phyloP scores from a whole-genome alignment of 208 protist genomes.

The Trypanosoma boissoni region DNA sequence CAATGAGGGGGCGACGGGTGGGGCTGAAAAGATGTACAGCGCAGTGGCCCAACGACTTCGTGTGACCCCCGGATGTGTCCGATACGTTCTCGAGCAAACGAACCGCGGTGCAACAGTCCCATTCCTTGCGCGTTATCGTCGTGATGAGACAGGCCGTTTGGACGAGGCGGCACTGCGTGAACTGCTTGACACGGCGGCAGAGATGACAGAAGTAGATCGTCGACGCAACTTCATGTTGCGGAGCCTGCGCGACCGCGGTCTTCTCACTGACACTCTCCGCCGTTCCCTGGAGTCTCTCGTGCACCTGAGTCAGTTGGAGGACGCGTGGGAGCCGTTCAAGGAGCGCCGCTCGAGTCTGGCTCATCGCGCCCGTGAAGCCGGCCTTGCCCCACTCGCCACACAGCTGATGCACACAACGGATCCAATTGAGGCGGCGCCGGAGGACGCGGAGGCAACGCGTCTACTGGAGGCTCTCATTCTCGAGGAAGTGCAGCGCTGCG shows the following conservation, averaged over 20 bases:
- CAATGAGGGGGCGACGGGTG: not conserved
- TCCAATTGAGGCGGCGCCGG: constrained; percentile 29
- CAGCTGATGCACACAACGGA: constrained; percentile 36
- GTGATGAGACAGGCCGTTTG: constrained; percentile 71
- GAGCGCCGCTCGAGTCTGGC: constrained; percentile 71
- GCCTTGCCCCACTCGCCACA: constrained; percentile 50
- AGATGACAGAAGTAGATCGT: constrained; percentile 68
- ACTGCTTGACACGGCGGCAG: constrained; percentile 63
- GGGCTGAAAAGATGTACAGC: constrained; percentile 23
- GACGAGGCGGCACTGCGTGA: constrained; percentile 54
- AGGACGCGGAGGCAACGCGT: constrained; percentile 44
- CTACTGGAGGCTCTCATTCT: constrained; percentile 59
- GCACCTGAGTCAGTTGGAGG: constrained; percentile 77
- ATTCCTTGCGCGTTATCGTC: constrained; percentile 86
- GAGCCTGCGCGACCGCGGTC: constrained; percentile 56
- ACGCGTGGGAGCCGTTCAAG: constrained; percentile 85
- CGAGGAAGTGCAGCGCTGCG: constrained; percentile 66
- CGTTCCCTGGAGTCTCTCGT: constrained; percentile 41
- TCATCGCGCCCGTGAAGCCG: constrained; percentile 63
- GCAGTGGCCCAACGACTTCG: constrained; percentile 41
- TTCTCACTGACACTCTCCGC: constrained; percentile 60
- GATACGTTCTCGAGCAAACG: constrained; percentile 58
- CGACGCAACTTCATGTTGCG: constrained; percentile 78
- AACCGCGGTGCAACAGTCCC: constrained; percentile 79
- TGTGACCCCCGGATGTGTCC: constrained; percentile 28